A percentile compares a stretch with the other conserved stretches of the same genome.
phyloP scores from a whole-genome alignment of 2,329 filamentous ascomycete genomes.

The Didymella exigua region DNA sequence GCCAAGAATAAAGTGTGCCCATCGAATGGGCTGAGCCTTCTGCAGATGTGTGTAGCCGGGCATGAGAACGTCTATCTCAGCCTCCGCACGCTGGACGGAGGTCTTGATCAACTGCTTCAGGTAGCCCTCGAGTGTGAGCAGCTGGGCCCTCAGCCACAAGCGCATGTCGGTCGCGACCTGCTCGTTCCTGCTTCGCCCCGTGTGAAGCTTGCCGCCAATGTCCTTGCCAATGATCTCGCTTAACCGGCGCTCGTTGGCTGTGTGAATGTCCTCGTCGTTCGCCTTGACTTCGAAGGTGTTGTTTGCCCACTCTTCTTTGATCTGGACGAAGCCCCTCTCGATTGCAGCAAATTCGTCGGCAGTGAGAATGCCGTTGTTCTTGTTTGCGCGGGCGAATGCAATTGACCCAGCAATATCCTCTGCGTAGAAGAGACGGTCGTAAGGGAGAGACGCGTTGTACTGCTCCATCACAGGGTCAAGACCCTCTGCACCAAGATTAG shows the following conservation, averaged over 20 bases:
- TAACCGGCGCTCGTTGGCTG: conserved; percentile 59
- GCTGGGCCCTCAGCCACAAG: conserved; percentile 80
- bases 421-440: conserved; percentile 77
- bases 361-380: conserved; percentile 74
- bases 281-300: conserved; percentile 55
- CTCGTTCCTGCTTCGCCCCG: conserved; percentile 84
- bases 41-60: conserved; percentile 89
- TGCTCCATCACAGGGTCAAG: conserved; percentile 85
- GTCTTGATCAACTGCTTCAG: conserved; percentile 74
- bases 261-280: conserved; percentile 62
- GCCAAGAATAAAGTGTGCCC: conserved; percentile 81
- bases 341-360: conserved; percentile 75
- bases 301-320: conserved; percentile 58
- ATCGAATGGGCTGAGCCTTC: conserved; percentile 79
- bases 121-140: conserved; percentile 71
- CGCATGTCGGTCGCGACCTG: conserved; percentile 91
- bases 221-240: conserved; percentile 87
- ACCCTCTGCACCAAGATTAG: conserved; percentile 61
- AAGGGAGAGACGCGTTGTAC: conserved; percentile 82
- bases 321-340: conserved; percentile 69
- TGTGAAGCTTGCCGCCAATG: conserved; percentile 87
- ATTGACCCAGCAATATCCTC: conserved; percentile 82
- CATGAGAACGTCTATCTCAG: conserved; percentile 79
- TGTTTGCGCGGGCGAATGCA: conserved; percentile 81
- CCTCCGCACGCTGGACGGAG: conserved; percentile 70